These are phyloP conservation scores for Harringtonia aguacate DNA, from an alignment of 2,329 filamentous ascomycete genomes.

Conservation along the genomic window DNA sequence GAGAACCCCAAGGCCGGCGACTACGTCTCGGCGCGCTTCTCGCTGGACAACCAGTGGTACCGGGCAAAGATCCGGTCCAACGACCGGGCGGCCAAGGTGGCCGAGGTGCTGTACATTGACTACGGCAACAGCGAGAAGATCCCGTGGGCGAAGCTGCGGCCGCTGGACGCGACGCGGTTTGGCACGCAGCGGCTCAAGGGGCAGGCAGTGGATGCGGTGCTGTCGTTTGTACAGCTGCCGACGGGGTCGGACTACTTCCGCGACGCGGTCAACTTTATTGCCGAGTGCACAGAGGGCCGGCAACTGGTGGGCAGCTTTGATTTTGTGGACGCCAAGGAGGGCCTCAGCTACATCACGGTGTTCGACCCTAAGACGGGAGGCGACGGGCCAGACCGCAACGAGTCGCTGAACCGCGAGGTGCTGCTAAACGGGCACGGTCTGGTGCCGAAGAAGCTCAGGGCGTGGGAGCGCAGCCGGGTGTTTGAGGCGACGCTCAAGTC, in stretches of 20 bases:
- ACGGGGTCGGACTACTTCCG: slow-evolving; percentile 65
- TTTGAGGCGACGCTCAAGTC: slow-evolving; percentile 61
- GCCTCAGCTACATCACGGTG: slow-evolving; percentile 74
- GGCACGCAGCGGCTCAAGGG: slow-evolving; percentile 69
- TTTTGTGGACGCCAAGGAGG: slow-evolving; percentile 67
- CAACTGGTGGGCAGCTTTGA: slow-evolving; percentile 88
- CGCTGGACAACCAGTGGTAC: slow-evolving; percentile 87
- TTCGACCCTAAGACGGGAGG: slow-evolving; percentile 63
- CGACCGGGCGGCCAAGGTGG: slow-evolving; percentile 78
- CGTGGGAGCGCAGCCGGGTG: slow-evolving; percentile 68
- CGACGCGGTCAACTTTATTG: slow-evolving; percentile 68
- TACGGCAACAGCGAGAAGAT: slow-evolving; percentile 91
- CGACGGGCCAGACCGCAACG: slow-evolving; percentile 44
- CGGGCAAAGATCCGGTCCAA: slow-evolving; percentile 84
- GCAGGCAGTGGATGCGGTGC: slow-evolving; percentile 76
- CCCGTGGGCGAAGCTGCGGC: slow-evolving; percentile 72
- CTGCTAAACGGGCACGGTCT: slow-evolving; percentile 76
- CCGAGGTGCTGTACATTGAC: slow-evolving; percentile 90
- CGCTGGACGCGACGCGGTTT: slow-evolving; percentile 74
- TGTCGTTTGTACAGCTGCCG: slow-evolving; percentile 86
- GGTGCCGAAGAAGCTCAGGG: slow-evolving; percentile 84
- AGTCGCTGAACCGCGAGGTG: slow-evolving; percentile 85
- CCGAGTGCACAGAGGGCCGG: slow-evolving; percentile 61
- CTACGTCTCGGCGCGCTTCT: slow-evolving; percentile 83
- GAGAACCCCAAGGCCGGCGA: slow-evolving; percentile 83